A percentile compares a stretch with the other conserved stretches of the same genome.
phyloP scores from a whole-genome alignment of 129 eudicot species.

The Silybum marianum region DNA sequence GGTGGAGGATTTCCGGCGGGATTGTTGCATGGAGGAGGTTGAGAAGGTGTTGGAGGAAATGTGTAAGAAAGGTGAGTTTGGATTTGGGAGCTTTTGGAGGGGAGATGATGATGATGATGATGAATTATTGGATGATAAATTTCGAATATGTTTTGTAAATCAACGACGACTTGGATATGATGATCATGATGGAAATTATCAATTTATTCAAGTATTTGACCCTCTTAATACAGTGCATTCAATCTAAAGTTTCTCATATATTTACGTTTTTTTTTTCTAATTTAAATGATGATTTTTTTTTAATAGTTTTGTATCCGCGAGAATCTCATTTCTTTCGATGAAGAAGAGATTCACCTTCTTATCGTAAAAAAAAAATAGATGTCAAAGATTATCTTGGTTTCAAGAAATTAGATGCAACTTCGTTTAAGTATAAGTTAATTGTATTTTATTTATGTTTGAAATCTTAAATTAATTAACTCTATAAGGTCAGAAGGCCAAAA shows the following conservation, averaged over 20 bases:
- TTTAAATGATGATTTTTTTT: background rate
- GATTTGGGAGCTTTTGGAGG: conserved; percentile 91
- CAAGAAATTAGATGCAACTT: background rate
- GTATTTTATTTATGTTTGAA: too few species aligned
- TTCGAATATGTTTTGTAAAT: conserved; percentile 37
- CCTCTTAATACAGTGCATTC: conserved; percentile 30
- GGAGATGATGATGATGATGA: conserved; percentile 37
- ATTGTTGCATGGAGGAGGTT: conserved; percentile 67
- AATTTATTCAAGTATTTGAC: conserved; percentile 52
- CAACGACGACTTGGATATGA: conserved; percentile 42
- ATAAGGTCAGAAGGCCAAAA: too few species aligned
- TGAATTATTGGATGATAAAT: conserved; percentile 22
- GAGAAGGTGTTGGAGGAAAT: conserved; percentile 70
- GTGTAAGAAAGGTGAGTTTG: conserved; percentile 67
- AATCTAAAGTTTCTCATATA: background rate
- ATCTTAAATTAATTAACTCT: too few species aligned
- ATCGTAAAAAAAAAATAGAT: too few species aligned
- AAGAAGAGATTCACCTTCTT: too few species aligned
- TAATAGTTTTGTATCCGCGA: too few species aligned
- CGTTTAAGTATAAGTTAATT: background rate
- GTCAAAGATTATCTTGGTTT: background rate
- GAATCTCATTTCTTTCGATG: too few species aligned
- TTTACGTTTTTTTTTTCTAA: background rate
- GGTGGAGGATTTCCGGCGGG: conserved; percentile 27
- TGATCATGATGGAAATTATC: conserved; percentile 43